A percentile compares a stretch with the other conserved stretches of the same genome.
These are phyloP conservation scores for Cucurbita moschata DNA, from an alignment of 306 rosid species.

Conservation along the genomic window DNA sequence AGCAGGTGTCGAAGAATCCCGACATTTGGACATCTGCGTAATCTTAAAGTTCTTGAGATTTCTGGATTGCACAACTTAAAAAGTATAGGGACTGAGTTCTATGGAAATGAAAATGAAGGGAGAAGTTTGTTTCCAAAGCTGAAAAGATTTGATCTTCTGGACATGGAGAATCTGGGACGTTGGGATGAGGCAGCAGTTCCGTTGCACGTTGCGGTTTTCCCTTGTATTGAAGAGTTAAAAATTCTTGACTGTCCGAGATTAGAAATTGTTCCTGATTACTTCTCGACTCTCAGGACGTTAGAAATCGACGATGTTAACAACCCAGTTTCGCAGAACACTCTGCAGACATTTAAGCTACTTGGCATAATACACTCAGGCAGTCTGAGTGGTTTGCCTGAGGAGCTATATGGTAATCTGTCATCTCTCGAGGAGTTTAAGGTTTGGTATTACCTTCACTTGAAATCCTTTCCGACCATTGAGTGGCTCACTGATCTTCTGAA, in stretches of 20 bases:
- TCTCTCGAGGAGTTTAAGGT: conserved; percentile 7
- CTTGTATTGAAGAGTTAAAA: conserved; percentile 3
- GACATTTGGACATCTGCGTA: not conserved
- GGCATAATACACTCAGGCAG: conserved; percentile 2
- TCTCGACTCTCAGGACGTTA: not conserved
- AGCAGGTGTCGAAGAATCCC: not conserved
- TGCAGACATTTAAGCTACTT: conserved; percentile 2
- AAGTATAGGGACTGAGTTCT: conserved; percentile 4
- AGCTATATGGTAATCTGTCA: not conserved
- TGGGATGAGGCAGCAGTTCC: conserved; percentile 3
- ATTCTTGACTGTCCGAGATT: conserved; percentile 1
- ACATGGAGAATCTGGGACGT: conserved; percentile 1
- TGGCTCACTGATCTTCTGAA: conserved; percentile 2
- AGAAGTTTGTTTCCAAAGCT: not conserved
- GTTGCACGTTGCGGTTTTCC: not conserved
- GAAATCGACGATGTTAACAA: not conserved
- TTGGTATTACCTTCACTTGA: conserved; percentile 1
- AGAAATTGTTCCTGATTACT: conserved; percentile 3
- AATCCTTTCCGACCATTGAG: not conserved
- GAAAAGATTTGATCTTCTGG: not conserved
- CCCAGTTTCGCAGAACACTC: not conserved
- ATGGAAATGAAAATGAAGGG: not conserved
- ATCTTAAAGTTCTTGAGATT: conserved; percentile 5
- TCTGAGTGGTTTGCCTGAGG: conserved; percentile 4
- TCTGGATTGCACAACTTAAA: not conserved